Base-by-base conservation (phyloP, 1,139 yeast species). In the Geotrichum restrictum region DNA sequence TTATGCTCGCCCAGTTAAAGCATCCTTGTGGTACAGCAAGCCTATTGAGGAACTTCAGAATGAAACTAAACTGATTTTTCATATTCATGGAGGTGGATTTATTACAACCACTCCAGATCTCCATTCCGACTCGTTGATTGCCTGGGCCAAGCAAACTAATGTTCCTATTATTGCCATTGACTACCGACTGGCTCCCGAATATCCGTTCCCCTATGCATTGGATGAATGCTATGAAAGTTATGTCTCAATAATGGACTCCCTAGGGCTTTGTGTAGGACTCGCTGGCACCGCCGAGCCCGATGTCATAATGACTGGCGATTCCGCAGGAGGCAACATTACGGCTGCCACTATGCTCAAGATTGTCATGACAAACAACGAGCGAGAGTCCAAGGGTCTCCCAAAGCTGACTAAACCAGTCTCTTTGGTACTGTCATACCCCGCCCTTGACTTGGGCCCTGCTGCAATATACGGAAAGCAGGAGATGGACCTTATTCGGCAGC, bases 191-290 rank as follows among this genome's bases (percentile, higher is more conserved):
- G 80, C 80, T 0, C 82, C 82, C 1, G 80, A 78, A 59, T 61
- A 68, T 54, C 79, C 79, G 14, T 78, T 69, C 57, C 82, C 82
- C 2, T 76, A 78, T 13, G 72, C 76, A 37, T 71, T 77, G 1
- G 71, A 77, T 22, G 82, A 78, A 59, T 67, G 78, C 33, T 76
- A 66, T 59, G 80, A 74, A 44, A 66, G 74, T 5, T 56, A 61
- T n/a, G 22, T 61, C 19, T 65, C 61, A 11, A 59, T 62, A 14
- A 52, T 57, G 37, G 56, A 56, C 21, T 57, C 60, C 18, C 48
- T 53, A 13, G 60, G 60, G 7, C 45, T 54, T 27, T 51, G 57
- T 18, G 45, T 57, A 2, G 60, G 60, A 2, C 51, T 57, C 13
- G 42, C 52, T 19, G 57, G 56, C 5, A 52, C 56, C 1, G 44